Conservation (phyloP, 164 flowering plant species). For the Vitis labrusca region DNA sequence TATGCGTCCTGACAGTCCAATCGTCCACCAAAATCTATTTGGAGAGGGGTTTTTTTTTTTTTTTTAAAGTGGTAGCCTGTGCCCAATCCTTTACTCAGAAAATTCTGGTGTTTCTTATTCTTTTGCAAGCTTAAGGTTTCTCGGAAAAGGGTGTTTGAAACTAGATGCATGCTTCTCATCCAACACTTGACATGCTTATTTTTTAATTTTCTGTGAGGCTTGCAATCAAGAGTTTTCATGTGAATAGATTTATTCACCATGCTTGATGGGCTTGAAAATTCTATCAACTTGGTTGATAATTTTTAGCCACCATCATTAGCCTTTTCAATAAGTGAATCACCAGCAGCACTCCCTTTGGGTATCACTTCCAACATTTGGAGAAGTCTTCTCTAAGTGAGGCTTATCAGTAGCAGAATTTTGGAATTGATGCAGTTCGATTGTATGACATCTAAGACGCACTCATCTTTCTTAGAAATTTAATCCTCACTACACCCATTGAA, state of each 20-base stretch:
- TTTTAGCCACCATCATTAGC: constrained; percentile 4
- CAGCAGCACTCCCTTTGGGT: constrained; percentile 3
- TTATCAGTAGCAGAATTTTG: constrained; percentile 11
- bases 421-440: not conserved
- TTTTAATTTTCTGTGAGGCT: constrained; percentile 19
- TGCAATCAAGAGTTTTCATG: constrained; percentile 10
- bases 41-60: not conserved
- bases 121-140: constrained; percentile 36
- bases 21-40: no score
- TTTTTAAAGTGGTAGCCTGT: no score
- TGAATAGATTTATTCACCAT: constrained; percentile 10
- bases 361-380: constrained; percentile 20
- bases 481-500: constrained; percentile 3
- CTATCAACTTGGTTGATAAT: constrained; percentile 1
- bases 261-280: constrained; percentile 12
- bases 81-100: no score
- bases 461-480: constrained; percentile 12
- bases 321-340: constrained; percentile 11
- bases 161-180: constrained; percentile 24
- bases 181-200: constrained; percentile 38
- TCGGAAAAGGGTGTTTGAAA: constrained; percentile 40
- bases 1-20: no score
- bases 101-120: constrained; percentile 38
- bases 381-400: constrained; percentile 3
- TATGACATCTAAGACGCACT: constrained; percentile 6